Evolutionary conservation across 345 rosid species (phyloP).

Genomic region (Salix udensis): DNA sequence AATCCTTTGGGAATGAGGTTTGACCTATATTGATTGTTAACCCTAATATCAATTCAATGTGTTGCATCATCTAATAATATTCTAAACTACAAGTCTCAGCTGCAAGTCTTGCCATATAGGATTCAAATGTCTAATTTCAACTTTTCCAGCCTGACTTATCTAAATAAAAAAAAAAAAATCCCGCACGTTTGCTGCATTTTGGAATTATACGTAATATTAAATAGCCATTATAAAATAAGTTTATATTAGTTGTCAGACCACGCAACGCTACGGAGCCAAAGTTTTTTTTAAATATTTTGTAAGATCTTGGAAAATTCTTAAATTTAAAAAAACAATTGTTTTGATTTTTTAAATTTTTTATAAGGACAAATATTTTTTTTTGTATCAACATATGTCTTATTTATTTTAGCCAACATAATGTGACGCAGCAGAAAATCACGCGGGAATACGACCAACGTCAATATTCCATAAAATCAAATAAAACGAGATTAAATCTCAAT

Average conservation of each 20-base stretch:
- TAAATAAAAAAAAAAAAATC: not conserved
- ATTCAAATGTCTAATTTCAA: too few species aligned
- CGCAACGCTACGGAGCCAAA: not conserved
- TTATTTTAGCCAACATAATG: too few species aligned
- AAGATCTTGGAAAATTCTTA: not conserved
- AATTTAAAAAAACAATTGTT: too few species aligned
- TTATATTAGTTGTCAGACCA: not conserved
- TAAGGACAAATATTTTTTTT: too few species aligned
- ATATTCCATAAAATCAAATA: too few species aligned
- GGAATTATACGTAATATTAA: not conserved
- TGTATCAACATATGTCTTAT: too few species aligned
- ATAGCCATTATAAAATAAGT: not conserved
- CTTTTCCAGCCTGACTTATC: not conserved
- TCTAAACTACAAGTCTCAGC: not conserved
- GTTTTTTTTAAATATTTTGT: too few species aligned
- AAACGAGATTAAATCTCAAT: too few species aligned
- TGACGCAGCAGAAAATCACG: too few species aligned
- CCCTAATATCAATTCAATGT: not conserved
- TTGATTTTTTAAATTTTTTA: too few species aligned
- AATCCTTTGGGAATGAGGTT: not conserved
- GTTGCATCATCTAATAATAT: too few species aligned
- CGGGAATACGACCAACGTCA: too few species aligned
- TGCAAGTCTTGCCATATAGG: not conserved
- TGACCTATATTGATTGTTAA: not conserved
- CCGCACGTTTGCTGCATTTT: not conserved